Percentiles rank a stretch among this genome's conserved stretches.
Conservation (phyloP, 139 green algal genomes). For the Picochlorum sp. region DNA sequence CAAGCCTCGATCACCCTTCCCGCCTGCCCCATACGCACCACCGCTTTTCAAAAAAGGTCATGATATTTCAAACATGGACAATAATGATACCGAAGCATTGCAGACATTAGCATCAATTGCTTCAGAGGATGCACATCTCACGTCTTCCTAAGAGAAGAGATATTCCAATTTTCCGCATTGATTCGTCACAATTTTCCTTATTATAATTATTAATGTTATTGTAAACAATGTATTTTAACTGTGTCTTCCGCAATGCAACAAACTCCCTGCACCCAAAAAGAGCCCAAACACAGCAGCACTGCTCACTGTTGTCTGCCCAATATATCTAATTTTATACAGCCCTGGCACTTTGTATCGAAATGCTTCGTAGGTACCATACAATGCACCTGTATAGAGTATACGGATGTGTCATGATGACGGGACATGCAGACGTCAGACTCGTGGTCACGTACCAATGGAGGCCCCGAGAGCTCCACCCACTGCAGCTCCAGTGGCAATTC, state of each 20-base stretch:
- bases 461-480: slow-evolving; percentile 45
- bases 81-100: slow-evolving; percentile 7
- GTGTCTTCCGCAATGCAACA: slow-evolving; percentile 46
- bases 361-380: slow-evolving; percentile 62
- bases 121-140: background rate
- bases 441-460: slow-evolving; percentile 37
- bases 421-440: background rate
- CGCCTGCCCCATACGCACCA: background rate
- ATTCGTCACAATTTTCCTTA: background rate
- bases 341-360: slow-evolving; percentile 55
- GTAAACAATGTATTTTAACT: slow-evolving; percentile 1
- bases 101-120: slow-evolving; percentile 6
- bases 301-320: slow-evolving; percentile 59
- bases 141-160: background rate
- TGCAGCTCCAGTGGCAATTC: slow-evolving; percentile 43
- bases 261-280: slow-evolving; percentile 50
- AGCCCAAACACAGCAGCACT: slow-evolving; percentile 58
- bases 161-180: no score
- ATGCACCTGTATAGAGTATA: slow-evolving; percentile 28
- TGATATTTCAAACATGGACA: background rate
- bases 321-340: slow-evolving; percentile 61
- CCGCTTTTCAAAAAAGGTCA: background rate
- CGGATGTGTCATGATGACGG: no score
- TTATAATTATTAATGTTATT: background rate
- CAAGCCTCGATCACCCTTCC: background rate